These are phyloP conservation scores for Eragrostis curvula DNA, from an alignment of 176 grass and related monocot species.

Conservation along the genomic window DNA sequence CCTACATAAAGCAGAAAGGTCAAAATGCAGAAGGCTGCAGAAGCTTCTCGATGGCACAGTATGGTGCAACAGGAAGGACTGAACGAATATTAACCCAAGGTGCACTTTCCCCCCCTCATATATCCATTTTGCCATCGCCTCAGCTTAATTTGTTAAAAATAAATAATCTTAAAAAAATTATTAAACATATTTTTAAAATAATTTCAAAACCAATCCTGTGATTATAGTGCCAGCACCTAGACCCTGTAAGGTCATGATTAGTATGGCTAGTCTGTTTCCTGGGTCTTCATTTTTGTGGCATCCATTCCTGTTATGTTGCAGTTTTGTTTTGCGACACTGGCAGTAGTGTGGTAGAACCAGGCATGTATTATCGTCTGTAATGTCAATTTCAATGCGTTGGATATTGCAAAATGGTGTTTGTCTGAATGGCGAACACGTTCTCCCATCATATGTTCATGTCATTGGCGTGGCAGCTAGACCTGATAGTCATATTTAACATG, in stretches of 20 bases:
- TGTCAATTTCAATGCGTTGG: not conserved
- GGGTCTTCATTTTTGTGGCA: too few relatives aligned
- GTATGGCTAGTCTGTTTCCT: not conserved
- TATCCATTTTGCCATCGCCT: not conserved
- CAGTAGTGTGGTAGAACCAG: not conserved
- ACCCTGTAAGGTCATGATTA: not conserved
- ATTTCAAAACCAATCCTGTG: not conserved
- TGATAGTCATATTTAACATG: not conserved
- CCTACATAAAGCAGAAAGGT: constrained; percentile 62
- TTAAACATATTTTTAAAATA: not conserved
- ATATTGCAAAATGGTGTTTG: not conserved
- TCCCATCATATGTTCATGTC: not conserved
- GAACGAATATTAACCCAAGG: constrained; percentile 45
- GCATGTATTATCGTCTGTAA: not conserved
- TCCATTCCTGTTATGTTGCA: not conserved
- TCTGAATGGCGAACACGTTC: not conserved
- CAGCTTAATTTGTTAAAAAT: not conserved
- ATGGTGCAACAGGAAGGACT: constrained; percentile 37
- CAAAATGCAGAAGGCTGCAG: constrained; percentile 40
- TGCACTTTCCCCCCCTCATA: not conserved
- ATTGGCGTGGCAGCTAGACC: not conserved
- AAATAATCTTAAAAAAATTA: not conserved
- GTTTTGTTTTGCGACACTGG: not conserved
- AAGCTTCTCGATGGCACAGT: constrained; percentile 39
- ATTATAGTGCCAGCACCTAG: not conserved